Evolutionary conservation across 148 eudicot genomes (phyloP), one percentile per base, ranked within the genome.

Genomic region (Nepenthes mirabilis): DNA sequence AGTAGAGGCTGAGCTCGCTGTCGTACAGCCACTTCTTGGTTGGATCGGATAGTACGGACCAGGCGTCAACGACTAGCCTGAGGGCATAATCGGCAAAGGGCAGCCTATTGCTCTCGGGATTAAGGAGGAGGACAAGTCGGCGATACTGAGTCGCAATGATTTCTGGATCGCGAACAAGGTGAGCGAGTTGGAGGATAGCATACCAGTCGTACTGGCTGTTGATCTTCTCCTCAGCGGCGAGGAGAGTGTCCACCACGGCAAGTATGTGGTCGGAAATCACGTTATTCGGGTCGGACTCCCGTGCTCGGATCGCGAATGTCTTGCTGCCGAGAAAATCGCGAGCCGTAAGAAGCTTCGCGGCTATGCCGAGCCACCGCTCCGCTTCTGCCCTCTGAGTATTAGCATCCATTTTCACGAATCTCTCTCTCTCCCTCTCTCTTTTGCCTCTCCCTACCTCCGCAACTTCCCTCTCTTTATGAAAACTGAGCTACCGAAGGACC

Each of bases 231-330:
- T 90, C 91, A 0, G 83, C 83, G n/a, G 90, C 87, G 37, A 87
- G 57, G 1, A 91, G 73, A 0, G 97, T 91, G 37, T 91, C 97
- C 36, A 68, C 82, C 4, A 91, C 80, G 32, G 97, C 90, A 9
- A 91, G 65, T 43, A 88, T 85, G 52, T 76, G 95, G 51, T 85
- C 87, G 57, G 97, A 74, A 1, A 71, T 57, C 1, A 66, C 65
- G 66, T 81, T 84, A 3, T 68, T 63, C 6, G 90, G 97, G 82
- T 91, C 93, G 49, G 97, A 70, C 11, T 91, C 97, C 1, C 81
- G 76, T 9, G 90, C 95, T 3, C 95, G 85, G 70, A 74, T 76
- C 61, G 93, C 95, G 65, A 91, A 88, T 11, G 97, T 81, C 52
- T 74, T 76, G 66, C 83, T 64, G 0, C 93, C 88, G 61, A 80